A percentile compares a stretch with the other conserved stretches of the same genome.
Evolutionary conservation across 129 eudicot species (phyloP).

Genomic region (Artemisia annua): DNA sequence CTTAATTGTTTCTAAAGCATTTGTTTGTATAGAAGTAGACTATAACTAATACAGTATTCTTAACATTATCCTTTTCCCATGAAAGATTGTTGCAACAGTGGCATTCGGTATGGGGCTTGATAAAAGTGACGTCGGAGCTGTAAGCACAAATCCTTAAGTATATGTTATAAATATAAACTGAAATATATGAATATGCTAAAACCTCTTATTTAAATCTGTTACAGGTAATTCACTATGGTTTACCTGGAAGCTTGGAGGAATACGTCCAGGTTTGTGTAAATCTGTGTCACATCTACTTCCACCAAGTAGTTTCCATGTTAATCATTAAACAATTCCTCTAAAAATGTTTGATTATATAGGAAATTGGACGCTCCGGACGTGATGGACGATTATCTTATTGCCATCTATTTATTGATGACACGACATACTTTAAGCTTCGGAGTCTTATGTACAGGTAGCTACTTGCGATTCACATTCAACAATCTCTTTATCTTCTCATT

Average conservation of each 20-base stretch:
- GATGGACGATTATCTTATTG: constrained; percentile 95
- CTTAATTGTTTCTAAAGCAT: no score
- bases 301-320: constrained; percentile 2
- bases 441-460: constrained; percentile 70
- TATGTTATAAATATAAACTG: background rate
- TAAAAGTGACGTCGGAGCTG: constrained; percentile 96
- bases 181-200: constrained; percentile 12
- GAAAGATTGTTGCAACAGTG: constrained; percentile 97
- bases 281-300: background rate
- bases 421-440: constrained; percentile 70
- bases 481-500: background rate
- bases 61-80: constrained; percentile 18
- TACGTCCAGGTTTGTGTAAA: constrained; percentile 77
- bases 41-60: background rate
- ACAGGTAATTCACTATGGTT: constrained; percentile 92
- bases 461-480: background rate
- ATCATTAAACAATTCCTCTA: background rate
- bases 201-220: constrained; percentile 15
- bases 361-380: constrained; percentile 97
- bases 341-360: constrained; percentile 41
- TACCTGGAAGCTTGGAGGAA: constrained; percentile 95
- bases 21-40: background rate
- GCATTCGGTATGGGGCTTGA: constrained; percentile 99
- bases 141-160: constrained; percentile 38
- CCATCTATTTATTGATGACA: constrained; percentile 82